A percentile compares a stretch with the other conserved stretches of the same genome.
These are phyloP conservation scores for Sugiyamaella xylanicola DNA, from an alignment of 1,139 yeast species.

Conservation along the genomic window DNA sequence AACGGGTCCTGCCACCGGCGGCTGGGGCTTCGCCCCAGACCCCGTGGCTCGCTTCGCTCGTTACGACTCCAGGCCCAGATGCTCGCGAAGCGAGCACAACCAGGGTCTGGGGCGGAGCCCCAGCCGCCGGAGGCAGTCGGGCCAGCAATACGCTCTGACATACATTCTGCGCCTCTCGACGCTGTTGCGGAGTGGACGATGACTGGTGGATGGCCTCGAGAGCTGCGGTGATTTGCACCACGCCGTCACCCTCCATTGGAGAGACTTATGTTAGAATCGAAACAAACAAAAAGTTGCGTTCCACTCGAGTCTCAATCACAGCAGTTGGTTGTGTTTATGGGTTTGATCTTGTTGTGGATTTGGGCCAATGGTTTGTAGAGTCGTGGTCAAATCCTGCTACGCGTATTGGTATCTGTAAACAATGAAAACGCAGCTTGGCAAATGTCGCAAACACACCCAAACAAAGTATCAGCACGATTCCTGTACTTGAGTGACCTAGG, in stretches of 20 bases:
- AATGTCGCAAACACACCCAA: too few relatives aligned
- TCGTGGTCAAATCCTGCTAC: too few relatives aligned
- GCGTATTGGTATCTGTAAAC: too few relatives aligned
- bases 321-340: too few relatives aligned
- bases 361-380: too few relatives aligned
- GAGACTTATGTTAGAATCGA: neutral
- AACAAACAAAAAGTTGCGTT: neutral
- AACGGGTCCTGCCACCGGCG: slow-evolving; percentile 4
- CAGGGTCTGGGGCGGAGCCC: neutral
- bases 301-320: too few relatives aligned
- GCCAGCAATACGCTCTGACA: neutral
- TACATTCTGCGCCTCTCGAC: slow-evolving; percentile 47
- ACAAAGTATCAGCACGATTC: too few relatives aligned
- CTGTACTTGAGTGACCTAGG: too few relatives aligned
- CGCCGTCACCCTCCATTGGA: slow-evolving; percentile 36
- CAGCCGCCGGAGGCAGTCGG: neutral
- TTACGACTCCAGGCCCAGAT: neutral
- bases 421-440: too few relatives aligned
- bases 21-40: slow-evolving; percentile 8
- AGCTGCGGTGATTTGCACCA: slow-evolving; percentile 61
- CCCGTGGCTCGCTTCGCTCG: slow-evolving; percentile 11
- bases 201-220: slow-evolving; percentile 78
- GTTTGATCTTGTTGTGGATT: too few relatives aligned
- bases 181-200: slow-evolving; percentile 56
- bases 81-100: neutral